A percentile compares a stretch with the other conserved stretches of the same genome.
Conservation (phyloP, 2,329 filamentous ascomycete species). For the Tolypocladium sp. region DNA sequence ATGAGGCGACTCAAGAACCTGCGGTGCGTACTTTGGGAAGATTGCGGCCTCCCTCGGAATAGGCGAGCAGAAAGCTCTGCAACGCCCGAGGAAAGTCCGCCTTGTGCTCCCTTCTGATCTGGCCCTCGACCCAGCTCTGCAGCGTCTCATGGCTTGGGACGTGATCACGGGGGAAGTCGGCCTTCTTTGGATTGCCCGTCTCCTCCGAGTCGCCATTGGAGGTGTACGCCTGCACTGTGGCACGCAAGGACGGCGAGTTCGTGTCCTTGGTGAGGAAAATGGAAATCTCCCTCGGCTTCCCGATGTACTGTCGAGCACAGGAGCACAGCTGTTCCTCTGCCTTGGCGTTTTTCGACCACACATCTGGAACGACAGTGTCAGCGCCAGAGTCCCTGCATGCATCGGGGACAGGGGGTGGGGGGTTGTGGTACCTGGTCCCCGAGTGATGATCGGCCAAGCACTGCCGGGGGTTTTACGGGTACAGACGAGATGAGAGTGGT, state of each 20-base stretch:
- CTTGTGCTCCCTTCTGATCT: conserved; percentile 23
- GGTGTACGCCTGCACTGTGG: conserved; percentile 27
- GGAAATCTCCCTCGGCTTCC: conserved; percentile 24
- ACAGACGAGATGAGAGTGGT: conserved; percentile 30
- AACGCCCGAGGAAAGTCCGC: conserved; percentile 21
- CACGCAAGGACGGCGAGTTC: conserved; percentile 28
- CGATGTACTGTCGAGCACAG: conserved; percentile 25
- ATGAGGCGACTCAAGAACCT: not conserved
- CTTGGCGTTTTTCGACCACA: conserved; percentile 24
- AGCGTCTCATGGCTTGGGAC: conserved; percentile 25
- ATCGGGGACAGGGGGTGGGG: conserved; percentile 3
- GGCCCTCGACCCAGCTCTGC: conserved; percentile 26
- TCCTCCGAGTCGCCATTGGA: conserved; percentile 20
- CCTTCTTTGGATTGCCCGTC: conserved; percentile 19
- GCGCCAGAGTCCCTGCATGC: not conserved
- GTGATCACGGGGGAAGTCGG: conserved; percentile 25
- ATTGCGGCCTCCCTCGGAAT: conserved; percentile 22
- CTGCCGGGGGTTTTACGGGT: conserved; percentile 26
- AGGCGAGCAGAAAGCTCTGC: conserved; percentile 28
- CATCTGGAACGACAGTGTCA: conserved; percentile 19
- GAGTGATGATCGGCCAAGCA: conserved; percentile 28
- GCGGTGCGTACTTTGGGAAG: conserved; percentile 27
- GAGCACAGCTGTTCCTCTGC: conserved; percentile 23
- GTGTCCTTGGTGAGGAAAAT: conserved; percentile 24
- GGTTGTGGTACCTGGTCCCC: conserved; percentile 24